Conservation (phyloP, 306 rosid genomes). For the Castanea sativa region DNA sequence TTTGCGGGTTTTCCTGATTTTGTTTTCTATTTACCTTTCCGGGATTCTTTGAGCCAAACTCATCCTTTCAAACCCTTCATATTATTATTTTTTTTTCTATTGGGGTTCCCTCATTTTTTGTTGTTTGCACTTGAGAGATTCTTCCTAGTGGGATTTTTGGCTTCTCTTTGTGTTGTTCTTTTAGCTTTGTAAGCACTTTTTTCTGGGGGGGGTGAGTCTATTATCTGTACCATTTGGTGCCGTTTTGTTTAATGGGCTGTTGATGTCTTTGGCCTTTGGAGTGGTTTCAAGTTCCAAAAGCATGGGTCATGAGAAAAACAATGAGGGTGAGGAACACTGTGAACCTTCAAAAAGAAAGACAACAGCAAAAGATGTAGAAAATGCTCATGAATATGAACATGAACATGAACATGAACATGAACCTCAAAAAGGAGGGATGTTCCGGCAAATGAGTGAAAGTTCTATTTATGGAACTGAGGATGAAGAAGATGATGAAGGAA, state of each 20-base stretch:
- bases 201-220: conserved; percentile 16
- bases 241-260: conserved; percentile 35
- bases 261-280: conserved; percentile 53
- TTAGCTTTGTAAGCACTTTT: neutral
- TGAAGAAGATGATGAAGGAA: conserved; percentile 77
- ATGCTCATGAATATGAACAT: conserved; percentile 24
- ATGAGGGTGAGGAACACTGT: conserved; percentile 21
- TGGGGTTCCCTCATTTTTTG: conserved; percentile 30
- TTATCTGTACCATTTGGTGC: conserved; percentile 23
- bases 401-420: conserved; percentile 43
- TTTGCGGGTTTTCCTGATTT: conserved; percentile 26
- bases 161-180: conserved; percentile 15
- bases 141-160: conserved; percentile 43
- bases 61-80: conserved; percentile 9
- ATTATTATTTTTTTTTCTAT: conserved; percentile 6
- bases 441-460: conserved; percentile 51
- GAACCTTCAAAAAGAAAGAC: conserved; percentile 27
- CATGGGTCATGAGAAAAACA: conserved; percentile 71
- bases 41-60: conserved; percentile 55
- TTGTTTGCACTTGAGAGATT: conserved; percentile 40
- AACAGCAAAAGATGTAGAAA: conserved; percentile 19
- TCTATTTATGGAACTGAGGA: conserved; percentile 73
- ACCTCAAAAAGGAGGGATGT: conserved; percentile 26
- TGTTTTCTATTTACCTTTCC: conserved; percentile 30
- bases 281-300: conserved; percentile 42